Evolutionary conservation across 2,329 filamentous ascomycete species (phyloP).

Genomic region (Penicillium nordicum): DNA sequence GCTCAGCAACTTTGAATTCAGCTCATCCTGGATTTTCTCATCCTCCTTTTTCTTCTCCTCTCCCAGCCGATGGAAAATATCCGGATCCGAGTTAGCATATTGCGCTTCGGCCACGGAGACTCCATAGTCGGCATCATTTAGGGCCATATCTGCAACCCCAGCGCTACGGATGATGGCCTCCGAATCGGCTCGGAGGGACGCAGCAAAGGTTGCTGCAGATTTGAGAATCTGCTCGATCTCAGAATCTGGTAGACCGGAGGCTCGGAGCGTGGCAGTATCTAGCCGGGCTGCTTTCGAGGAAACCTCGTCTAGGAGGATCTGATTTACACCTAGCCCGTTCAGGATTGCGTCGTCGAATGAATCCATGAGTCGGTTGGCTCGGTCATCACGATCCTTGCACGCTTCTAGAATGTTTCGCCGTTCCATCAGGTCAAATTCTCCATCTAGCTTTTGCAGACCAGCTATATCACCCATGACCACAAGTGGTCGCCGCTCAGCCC

Average conservation of each 20-base stretch:
- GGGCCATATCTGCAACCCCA: constrained; percentile 47
- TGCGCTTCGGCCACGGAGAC: constrained; percentile 54
- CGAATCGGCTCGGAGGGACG: constrained; percentile 43
- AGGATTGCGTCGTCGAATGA: constrained; percentile 51
- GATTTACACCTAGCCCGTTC: constrained; percentile 51
- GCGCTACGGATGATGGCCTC: constrained; percentile 48
- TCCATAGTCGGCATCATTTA: constrained; percentile 53
- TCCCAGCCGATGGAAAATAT: constrained; percentile 43
- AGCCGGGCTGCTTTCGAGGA: constrained; percentile 42
- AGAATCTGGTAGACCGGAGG: constrained; percentile 33
- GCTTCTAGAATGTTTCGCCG: constrained; percentile 50
- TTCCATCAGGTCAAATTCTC: constrained; percentile 51
- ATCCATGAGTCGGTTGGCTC: constrained; percentile 51
- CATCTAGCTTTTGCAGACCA: constrained; percentile 49
- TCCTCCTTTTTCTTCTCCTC: constrained; percentile 50
- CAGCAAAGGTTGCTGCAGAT: constrained; percentile 37
- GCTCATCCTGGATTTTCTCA: constrained; percentile 43
- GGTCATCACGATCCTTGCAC: constrained; percentile 48
- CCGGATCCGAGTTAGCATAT: constrained; percentile 42
- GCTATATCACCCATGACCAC: constrained; percentile 52
- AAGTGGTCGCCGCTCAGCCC: constrained; percentile 51
- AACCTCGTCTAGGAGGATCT: constrained; percentile 50
- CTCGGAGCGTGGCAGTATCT: constrained; percentile 32
- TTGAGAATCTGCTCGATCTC: constrained; percentile 40
- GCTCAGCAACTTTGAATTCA: constrained; percentile 41